phyloP scores from a whole-genome alignment of 257 asterid genomes.

The Anisodus acutangulus region DNA sequence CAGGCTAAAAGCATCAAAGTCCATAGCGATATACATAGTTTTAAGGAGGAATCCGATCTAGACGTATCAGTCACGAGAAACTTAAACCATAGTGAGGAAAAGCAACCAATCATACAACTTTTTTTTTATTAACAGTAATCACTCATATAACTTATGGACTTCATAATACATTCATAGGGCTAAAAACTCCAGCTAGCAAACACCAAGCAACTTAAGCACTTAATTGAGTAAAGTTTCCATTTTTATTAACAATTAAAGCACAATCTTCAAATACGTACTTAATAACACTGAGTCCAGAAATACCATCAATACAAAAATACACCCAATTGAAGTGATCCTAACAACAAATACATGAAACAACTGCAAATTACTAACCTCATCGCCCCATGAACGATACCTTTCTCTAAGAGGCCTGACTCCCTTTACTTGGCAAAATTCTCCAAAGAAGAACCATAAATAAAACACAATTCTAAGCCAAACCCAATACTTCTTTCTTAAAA shows the following conservation, averaged over 20 bases:
- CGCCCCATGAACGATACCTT: constrained; percentile 85
- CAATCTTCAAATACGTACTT: neutral
- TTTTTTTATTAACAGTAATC: neutral
- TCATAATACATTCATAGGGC: neutral
- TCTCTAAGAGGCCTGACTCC: constrained; percentile 88
- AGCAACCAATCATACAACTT: neutral
- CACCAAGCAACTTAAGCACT: neutral
- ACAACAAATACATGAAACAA: constrained; percentile 1
- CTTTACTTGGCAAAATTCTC: constrained; percentile 53
- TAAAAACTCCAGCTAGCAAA: neutral
- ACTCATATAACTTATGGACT: neutral
- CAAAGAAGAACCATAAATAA: constrained; percentile 55
- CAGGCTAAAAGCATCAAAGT: neutral
- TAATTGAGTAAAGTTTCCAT: neutral
- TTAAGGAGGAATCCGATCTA: neutral
- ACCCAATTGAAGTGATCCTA: constrained; percentile 14
- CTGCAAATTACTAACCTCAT: constrained; percentile 64
- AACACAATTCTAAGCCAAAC: constrained; percentile 46
- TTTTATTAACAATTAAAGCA: neutral
- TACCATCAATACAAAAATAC: neutral
- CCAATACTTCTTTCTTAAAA: constrained; percentile 34
- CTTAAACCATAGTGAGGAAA: neutral
- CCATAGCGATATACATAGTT: neutral
- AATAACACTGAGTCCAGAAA: neutral
- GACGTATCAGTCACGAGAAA: neutral